Evolutionary conservation across 352 stramenopile species (phyloP).

Genomic region (Saprolegnia diclina): DNA sequence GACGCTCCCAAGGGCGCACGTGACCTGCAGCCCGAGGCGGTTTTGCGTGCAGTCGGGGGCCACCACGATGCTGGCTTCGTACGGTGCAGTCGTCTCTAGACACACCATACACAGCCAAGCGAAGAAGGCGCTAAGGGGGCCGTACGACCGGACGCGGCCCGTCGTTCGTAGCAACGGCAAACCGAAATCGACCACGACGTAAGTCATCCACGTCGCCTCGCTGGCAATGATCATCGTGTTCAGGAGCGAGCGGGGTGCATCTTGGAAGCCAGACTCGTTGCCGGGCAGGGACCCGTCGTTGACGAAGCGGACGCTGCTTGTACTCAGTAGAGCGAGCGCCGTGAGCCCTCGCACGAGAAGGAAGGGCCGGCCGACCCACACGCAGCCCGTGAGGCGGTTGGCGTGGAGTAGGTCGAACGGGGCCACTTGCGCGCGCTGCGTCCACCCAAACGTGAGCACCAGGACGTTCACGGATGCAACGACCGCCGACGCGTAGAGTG

Average conservation of each 20-base stretch:
- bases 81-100: neutral
- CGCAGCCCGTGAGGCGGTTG: slow-evolving; percentile 16
- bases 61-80: neutral
- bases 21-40: neutral
- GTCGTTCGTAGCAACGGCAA: neutral
- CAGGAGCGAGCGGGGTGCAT: neutral
- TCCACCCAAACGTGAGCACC: neutral
- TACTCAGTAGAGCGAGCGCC: slow-evolving; percentile 15
- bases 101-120: neutral
- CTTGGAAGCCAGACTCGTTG: neutral
- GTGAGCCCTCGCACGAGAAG: slow-evolving; percentile 21
- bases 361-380: slow-evolving; percentile 22
- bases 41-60: neutral
- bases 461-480: neutral
- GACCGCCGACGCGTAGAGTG: neutral
- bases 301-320: slow-evolving; percentile 2
- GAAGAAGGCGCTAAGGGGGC: slow-evolving; percentile 1
- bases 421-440: neutral
- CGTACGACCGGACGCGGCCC: neutral
- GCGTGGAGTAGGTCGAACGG: neutral
- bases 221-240: slow-evolving; percentile 15
- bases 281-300: neutral
- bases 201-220: slow-evolving; percentile 24
- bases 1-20: neutral
- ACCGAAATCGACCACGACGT: slow-evolving; percentile 7